A percentile compares a stretch with the other conserved stretches of the same genome.
phyloP scores from a whole-genome alignment of 495 filamentous ascomycete genomes.

The Xylona heveae region DNA sequence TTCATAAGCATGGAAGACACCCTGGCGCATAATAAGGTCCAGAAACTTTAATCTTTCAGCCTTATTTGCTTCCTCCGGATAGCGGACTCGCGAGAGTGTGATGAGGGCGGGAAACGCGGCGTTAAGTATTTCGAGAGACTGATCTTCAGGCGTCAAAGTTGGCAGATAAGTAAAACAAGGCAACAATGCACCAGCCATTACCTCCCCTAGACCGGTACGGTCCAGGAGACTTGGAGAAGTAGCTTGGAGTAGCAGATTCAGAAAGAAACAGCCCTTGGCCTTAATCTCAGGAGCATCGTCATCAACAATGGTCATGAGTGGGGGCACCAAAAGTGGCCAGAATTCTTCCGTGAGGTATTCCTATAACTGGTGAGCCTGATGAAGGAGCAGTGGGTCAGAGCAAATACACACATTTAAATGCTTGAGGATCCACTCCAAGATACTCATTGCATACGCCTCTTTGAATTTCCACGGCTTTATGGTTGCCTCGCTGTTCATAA shows the following conservation, averaged over 20 bases:
- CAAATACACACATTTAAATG: conserved; percentile 20
- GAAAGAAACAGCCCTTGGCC: conserved; percentile 33
- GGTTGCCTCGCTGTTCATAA: conserved; percentile 23
- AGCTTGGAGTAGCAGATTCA: conserved; percentile 31
- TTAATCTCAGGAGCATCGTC: conserved; percentile 35
- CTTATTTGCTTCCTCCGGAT: conserved; percentile 11
- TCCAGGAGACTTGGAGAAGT: conserved; percentile 31
- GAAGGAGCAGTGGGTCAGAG: conserved; percentile 5
- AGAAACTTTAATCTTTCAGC: conserved; percentile 15
- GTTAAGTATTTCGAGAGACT: conserved; percentile 41
- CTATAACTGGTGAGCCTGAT: conserved; percentile 4
- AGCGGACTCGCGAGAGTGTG: conserved; percentile 28
- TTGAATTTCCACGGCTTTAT: conserved; percentile 56
- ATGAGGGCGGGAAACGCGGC: conserved; percentile 48
- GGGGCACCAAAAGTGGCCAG: conserved; percentile 71
- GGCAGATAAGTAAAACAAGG: conserved; percentile 58
- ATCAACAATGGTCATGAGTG: conserved; percentile 61
- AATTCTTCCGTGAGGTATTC: conserved; percentile 21
- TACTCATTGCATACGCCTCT: conserved; percentile 34
- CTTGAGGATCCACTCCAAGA: conserved; percentile 43
- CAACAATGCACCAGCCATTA: conserved; percentile 61
- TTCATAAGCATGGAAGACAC: conserved; percentile 29
- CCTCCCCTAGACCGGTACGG: conserved; percentile 51
- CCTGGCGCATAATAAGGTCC: conserved; percentile 31
- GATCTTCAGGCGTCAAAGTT: conserved; percentile 49